These are phyloP conservation scores for Saturnispora quitensis DNA, from an alignment of 805 yeast species.

Conservation along the genomic window DNA sequence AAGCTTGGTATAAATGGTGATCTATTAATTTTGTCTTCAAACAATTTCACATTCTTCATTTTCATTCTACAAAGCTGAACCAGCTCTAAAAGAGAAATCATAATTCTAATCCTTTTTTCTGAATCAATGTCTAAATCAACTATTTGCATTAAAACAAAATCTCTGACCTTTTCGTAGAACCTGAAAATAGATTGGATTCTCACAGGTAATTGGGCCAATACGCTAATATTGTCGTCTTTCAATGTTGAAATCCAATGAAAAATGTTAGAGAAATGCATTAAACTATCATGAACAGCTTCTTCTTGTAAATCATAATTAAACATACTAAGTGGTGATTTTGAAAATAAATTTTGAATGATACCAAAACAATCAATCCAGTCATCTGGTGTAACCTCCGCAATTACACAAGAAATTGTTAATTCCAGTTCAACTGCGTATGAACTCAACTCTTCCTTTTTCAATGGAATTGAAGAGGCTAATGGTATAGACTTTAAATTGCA, in stretches of 20 bases:
- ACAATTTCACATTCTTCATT: conserved; percentile 49
- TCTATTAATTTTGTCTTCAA: conserved; percentile 20
- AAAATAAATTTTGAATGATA: conserved; percentile 59
- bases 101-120: conserved; percentile 54
- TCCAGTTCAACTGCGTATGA: conserved; percentile 58
- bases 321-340: conserved; percentile 45
- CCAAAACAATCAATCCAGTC: conserved; percentile 81
- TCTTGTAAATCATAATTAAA: conserved; percentile 44
- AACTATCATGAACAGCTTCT: conserved; percentile 38
- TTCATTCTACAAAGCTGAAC: conserved; percentile 56
- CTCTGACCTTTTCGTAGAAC: conserved; percentile 57
- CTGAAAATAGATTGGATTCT: conserved; percentile 58
- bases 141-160: conserved; percentile 55
- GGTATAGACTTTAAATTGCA: conserved; percentile 19
- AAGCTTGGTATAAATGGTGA: conserved; percentile 68
- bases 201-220: conserved; percentile 44
- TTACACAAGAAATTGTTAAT: conserved; percentile 46
- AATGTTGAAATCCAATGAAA: conserved; percentile 62
- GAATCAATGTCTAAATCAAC: conserved; percentile 49
- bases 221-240: conserved; percentile 26
- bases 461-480: neutral
- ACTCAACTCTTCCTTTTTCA: conserved; percentile 38
- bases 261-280: conserved; percentile 54
- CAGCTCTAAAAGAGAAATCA: conserved; percentile 59
- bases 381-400: conserved; percentile 45